These are phyloP conservation scores for Cajanus cajan DNA, from an alignment of 306 rosid species.

Conservation along the genomic window DNA sequence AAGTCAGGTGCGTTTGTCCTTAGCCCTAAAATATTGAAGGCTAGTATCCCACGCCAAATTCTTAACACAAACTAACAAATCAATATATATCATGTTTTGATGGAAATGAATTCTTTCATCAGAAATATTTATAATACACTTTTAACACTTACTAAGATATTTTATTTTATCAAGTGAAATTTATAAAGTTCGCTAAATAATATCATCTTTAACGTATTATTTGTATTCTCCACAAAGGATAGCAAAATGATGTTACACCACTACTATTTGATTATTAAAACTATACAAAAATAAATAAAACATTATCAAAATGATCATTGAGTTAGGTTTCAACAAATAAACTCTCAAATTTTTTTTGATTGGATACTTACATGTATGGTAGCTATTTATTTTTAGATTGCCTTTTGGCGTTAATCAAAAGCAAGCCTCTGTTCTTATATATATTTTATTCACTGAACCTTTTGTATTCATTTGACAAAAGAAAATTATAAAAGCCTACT, in stretches of 20 bases:
- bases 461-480: not conserved
- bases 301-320: not conserved
- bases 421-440: not conserved
- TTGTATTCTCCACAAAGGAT: not conserved
- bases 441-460: not conserved
- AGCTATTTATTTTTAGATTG: not conserved
- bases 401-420: conserved; percentile 38
- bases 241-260: not conserved
- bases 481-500: not conserved
- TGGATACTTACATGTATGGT: not conserved
- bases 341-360: not conserved
- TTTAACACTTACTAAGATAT: too few relatives aligned
- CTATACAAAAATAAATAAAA: not conserved
- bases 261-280: not conserved
- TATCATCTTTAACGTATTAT: not conserved
- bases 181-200: too few relatives aligned
- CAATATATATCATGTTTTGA: too few relatives aligned
- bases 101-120: too few relatives aligned
- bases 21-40: too few relatives aligned
- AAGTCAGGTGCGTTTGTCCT: too few relatives aligned
- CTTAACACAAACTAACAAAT: too few relatives aligned
- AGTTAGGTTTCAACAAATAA: not conserved
- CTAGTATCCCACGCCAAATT: too few relatives aligned
- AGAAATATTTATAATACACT: too few relatives aligned
- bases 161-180: too few relatives aligned